These are phyloP conservation scores for Apiotrichum brassicae DNA, from an alignment of 1,284 basidiomycete species.

Conservation along the genomic window DNA sequence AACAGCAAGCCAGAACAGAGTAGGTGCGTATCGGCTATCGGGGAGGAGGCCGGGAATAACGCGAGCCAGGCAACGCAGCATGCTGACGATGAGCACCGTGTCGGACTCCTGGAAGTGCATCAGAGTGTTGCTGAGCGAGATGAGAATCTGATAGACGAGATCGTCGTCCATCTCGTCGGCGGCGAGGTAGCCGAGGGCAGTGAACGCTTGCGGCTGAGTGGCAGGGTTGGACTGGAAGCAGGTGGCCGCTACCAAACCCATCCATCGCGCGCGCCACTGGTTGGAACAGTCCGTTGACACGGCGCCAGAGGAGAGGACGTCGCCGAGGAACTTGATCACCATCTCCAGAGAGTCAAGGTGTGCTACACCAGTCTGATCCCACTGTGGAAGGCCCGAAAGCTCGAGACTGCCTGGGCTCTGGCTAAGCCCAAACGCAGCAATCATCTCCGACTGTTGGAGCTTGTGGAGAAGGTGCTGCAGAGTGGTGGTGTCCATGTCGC, in stretches of 20 bases:
- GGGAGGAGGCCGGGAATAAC: constrained; percentile 63
- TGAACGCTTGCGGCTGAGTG: constrained; percentile 82
- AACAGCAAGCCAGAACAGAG: constrained; percentile 79
- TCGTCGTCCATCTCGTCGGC: constrained; percentile 59
- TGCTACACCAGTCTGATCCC: constrained; percentile 55
- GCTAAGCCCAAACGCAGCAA: constrained; percentile 66
- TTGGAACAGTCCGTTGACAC: constrained; percentile 67
- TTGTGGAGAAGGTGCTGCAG: constrained; percentile 56
- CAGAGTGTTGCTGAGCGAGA: constrained; percentile 51
- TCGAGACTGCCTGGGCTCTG: constrained; percentile 24
- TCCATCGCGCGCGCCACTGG: constrained; percentile 88
- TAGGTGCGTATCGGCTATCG: constrained; percentile 64
- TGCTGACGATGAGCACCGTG: constrained; percentile 61
- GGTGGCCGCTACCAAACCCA: constrained; percentile 82
- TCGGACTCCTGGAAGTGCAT: constrained; percentile 36
- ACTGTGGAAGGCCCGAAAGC: constrained; percentile 19
- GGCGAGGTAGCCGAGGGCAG: constrained; percentile 73
- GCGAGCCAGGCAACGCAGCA: constrained; percentile 75
- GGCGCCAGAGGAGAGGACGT: constrained; percentile 60
- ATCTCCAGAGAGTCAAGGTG: constrained; percentile 62
- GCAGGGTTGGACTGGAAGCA: constrained; percentile 89
- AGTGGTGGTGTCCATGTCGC: constrained; percentile 33
- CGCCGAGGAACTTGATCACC: constrained; percentile 60
- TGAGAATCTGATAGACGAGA: constrained; percentile 44
- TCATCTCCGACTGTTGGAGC: constrained; percentile 54